Percentiles rank a stretch among this genome's conserved stretches.
Conservation (phyloP, 345 rosid genomes). For the Sisymbrium irio region DNA sequence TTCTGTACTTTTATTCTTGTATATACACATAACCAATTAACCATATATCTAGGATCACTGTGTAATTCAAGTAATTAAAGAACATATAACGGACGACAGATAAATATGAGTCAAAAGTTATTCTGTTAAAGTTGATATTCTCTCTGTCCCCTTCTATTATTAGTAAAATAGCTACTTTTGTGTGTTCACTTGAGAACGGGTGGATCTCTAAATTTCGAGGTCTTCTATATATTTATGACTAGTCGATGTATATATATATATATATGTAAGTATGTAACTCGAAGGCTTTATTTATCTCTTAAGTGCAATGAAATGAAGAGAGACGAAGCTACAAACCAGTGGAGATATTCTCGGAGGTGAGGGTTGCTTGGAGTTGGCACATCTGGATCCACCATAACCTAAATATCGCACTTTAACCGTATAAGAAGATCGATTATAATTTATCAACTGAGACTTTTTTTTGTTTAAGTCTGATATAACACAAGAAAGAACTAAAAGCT, state of each 20-base stretch:
- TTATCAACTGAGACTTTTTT: neutral
- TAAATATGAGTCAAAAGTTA: neutral
- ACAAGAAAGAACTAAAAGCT: too few relatives aligned
- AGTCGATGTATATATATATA: neutral
- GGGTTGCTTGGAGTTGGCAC: slow-evolving; percentile 38
- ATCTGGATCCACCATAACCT: slow-evolving; percentile 42
- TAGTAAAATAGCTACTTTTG: neutral
- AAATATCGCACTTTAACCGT: neutral
- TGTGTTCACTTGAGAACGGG: neutral
- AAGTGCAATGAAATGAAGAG: neutral
- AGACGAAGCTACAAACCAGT: slow-evolving; percentile 21
- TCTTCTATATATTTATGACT: neutral
- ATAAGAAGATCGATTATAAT: neutral
- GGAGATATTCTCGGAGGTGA: slow-evolving; percentile 36
- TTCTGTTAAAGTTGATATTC: neutral
- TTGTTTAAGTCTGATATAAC: too few relatives aligned
- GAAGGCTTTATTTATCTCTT: neutral
- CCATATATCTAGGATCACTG: neutral
- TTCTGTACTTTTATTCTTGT: neutral
- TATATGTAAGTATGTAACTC: too few relatives aligned
- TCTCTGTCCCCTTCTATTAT: neutral
- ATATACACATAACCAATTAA: too few relatives aligned
- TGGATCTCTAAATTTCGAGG: neutral
- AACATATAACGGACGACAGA: too few relatives aligned
- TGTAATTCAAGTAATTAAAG: too few relatives aligned